Conservation (phyloP, 805 yeast species). For the Wickerhamiella kurtzmanii region DNA sequence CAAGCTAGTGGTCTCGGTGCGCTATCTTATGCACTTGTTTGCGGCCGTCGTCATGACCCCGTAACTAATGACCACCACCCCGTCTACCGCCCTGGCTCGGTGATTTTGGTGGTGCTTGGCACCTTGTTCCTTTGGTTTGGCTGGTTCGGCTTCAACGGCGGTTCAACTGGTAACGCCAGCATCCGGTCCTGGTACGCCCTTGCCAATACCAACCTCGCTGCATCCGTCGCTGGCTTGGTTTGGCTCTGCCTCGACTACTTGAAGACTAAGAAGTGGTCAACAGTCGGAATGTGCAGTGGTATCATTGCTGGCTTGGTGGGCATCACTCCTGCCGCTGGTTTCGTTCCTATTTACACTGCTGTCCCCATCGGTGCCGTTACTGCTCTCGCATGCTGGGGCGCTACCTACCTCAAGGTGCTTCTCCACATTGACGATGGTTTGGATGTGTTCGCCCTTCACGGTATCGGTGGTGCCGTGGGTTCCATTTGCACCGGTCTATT, state of each 20-base stretch:
- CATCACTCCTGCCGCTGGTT: conserved; percentile 95
- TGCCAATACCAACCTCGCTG: conserved; percentile 87
- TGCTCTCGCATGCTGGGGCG: conserved; percentile 68
- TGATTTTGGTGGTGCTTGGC: conserved; percentile 79
- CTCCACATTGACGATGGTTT: conserved; percentile 85
- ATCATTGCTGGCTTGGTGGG: conserved; percentile 90
- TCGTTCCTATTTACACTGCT: conserved; percentile 82
- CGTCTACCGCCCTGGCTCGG: conserved; percentile 87
- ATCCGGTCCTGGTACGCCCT: conserved; percentile 91
- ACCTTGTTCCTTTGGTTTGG: conserved; percentile 95
- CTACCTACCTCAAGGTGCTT: conserved; percentile 62
- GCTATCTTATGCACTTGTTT: conserved; percentile 75
- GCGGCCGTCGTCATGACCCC: conserved; percentile 83
- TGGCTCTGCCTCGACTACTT: conserved; percentile 89
- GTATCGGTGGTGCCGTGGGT: conserved; percentile 85
- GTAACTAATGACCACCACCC: conserved; percentile 52
- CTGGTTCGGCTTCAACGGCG: conserved; percentile 99
- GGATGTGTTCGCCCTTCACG: conserved; percentile 88
- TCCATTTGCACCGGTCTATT: conserved; percentile 77
- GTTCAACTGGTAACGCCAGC: conserved; percentile 87
- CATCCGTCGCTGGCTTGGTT: conserved; percentile 81
- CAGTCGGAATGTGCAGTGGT: conserved; percentile 85
- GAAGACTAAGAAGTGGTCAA: conserved; percentile 86
- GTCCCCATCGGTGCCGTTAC: conserved; percentile 72
- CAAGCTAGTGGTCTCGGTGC: conserved; percentile 92